These are phyloP conservation scores for Boechera retrofracta DNA, from an alignment of 345 rosid species.

Conservation along the genomic window DNA sequence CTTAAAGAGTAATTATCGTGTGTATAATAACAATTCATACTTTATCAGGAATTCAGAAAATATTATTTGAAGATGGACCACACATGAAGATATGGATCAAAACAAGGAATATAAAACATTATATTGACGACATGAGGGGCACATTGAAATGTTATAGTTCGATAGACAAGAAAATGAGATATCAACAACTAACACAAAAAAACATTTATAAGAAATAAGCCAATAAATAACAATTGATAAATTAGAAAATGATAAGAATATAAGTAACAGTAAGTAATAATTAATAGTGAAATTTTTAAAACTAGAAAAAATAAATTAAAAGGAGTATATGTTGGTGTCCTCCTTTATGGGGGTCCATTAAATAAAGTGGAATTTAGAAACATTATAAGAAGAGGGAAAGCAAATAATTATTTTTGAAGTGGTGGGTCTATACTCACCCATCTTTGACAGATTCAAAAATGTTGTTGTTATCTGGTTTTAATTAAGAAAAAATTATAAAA, in stretches of 20 bases:
- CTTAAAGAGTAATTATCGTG: neutral
- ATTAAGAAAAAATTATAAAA: neutral
- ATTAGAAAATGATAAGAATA: neutral
- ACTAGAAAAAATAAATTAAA: neutral
- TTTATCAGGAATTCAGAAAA: neutral
- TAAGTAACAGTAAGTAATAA: neutral
- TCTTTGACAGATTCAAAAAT: neutral
- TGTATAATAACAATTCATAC: neutral
- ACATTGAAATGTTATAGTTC: conserved; percentile 30
- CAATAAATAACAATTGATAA: conserved; percentile 16
- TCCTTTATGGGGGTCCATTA: conserved; percentile 12
- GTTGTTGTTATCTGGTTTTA: neutral
- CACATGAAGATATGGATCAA: conserved; percentile 24
- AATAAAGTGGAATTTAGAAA: conserved; percentile 6
- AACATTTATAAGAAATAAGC: conserved; percentile 25
- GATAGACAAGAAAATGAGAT: conserved; percentile 34
- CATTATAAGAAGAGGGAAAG: conserved; percentile 5
- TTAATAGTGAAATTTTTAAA: neutral
- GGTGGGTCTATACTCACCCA: conserved; percentile 27
- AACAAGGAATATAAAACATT: conserved; percentile 25
- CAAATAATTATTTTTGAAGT: neutral
- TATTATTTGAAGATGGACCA: conserved; percentile 17
- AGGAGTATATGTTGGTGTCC: conserved; percentile 7
- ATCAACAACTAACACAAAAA: conserved; percentile 29
- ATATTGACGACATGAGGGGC: conserved; percentile 30